Conservation (phyloP, 2,329 filamentous ascomycete genomes). For the Diaporthe sp. region DNA sequence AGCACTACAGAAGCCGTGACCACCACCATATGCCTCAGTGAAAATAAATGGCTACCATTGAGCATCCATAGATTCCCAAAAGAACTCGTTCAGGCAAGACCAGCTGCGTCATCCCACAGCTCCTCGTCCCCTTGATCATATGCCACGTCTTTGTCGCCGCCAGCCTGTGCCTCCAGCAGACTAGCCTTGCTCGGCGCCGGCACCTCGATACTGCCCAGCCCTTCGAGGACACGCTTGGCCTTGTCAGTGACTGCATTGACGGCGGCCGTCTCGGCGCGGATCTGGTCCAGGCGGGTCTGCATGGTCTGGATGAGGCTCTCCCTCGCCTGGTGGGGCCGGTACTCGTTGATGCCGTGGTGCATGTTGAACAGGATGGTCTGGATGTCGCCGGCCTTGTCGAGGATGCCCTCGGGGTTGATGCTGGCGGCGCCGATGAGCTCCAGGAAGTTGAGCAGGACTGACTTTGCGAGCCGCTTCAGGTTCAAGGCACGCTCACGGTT, state of each 20-base stretch:
- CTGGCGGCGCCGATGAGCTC: conserved; percentile 83
- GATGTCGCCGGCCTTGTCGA: conserved; percentile 82
- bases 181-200: conserved; percentile 33
- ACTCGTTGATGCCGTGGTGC: conserved; percentile 94
- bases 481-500: conserved; percentile 76
- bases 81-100: not conserved
- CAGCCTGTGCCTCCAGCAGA: not conserved
- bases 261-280: conserved; percentile 79
- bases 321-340: conserved; percentile 91
- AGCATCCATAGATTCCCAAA: not conserved
- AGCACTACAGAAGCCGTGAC: not conserved
- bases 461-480: conserved; percentile 85
- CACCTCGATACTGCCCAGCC: conserved; percentile 69
- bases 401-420: conserved; percentile 73
- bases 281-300: conserved; percentile 84
- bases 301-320: conserved; percentile 90
- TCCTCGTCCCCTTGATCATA: conserved; percentile 12
- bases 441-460: conserved; percentile 88
- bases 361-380: conserved; percentile 90
- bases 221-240: conserved; percentile 80
- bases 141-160: not conserved
- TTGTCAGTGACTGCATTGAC: conserved; percentile 78
- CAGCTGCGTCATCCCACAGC: conserved; percentile 31
- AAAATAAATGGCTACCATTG: not conserved
- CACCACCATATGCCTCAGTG: not conserved